These are phyloP conservation scores for Otatea glauca DNA, from an alignment of 176 grass and related monocot genomes.

Conservation along the genomic window DNA sequence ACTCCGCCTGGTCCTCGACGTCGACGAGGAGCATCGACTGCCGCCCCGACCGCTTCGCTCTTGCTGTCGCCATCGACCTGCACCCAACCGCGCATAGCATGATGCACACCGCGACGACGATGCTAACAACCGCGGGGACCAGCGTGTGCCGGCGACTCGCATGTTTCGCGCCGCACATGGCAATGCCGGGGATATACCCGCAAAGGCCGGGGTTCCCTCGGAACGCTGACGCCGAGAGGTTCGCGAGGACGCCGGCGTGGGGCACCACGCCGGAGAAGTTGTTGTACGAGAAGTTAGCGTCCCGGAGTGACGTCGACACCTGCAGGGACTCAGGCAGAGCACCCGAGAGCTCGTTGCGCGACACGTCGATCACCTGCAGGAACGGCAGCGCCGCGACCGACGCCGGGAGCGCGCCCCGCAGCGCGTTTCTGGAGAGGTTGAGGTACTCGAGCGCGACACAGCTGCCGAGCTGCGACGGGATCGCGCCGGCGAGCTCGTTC, in stretches of 20 bases:
- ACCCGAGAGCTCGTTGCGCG: slow-evolving; percentile 55
- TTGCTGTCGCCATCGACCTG: slow-evolving; percentile 13
- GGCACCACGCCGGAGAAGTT: slow-evolving; percentile 67
- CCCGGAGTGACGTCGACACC: slow-evolving; percentile 57
- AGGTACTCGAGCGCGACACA: slow-evolving; percentile 80
- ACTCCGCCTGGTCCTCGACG: slow-evolving; percentile 46
- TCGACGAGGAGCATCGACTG: slow-evolving; percentile 37
- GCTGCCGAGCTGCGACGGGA: slow-evolving; percentile 72
- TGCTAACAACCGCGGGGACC: background rate
- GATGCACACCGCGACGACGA: slow-evolving; percentile 23
- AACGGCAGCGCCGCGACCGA: slow-evolving; percentile 65
- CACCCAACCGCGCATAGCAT: slow-evolving; percentile 40
- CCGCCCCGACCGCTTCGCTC: background rate
- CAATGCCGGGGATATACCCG: slow-evolving; percentile 46
- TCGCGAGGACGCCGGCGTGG: slow-evolving; percentile 51
- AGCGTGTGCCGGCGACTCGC: background rate
- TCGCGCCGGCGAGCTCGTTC: slow-evolving; percentile 57
- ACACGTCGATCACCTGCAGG: slow-evolving; percentile 67
- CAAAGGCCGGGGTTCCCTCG: slow-evolving; percentile 62
- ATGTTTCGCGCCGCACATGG: slow-evolving; percentile 21
- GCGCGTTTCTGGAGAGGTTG: slow-evolving; percentile 69
- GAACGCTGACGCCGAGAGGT: slow-evolving; percentile 54
- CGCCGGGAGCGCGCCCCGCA: slow-evolving; percentile 57
- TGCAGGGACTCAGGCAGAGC: slow-evolving; percentile 47
- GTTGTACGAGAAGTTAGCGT: slow-evolving; percentile 71